phyloP scores from a whole-genome alignment of 1,284 basidiomycete species.

The Sporisorium reilianum region DNA sequence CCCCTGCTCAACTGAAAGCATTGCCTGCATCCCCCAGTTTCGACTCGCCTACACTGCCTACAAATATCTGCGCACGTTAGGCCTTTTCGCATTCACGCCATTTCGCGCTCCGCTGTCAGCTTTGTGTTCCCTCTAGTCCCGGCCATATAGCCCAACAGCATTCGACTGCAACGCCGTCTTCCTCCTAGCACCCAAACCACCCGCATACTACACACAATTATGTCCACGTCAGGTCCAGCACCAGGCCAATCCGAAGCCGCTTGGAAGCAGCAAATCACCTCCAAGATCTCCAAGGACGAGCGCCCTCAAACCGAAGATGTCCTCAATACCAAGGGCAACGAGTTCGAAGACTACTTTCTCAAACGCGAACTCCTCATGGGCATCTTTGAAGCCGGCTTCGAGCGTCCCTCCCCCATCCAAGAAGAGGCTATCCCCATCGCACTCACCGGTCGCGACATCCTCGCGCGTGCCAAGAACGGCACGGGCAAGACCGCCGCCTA shows the following conservation, averaged over 20 bases:
- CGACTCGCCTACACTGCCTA: constrained; percentile 30
- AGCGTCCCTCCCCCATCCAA: constrained; percentile 96
- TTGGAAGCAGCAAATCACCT: constrained; percentile 57
- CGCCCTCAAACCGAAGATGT: constrained; percentile 69
- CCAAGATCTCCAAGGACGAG: constrained; percentile 58
- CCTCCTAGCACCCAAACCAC: neutral
- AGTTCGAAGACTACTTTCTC: constrained; percentile 69
- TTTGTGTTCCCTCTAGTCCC: neutral
- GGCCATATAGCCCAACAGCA: too few relatives aligned
- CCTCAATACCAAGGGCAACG: constrained; percentile 68
- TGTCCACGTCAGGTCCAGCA: constrained; percentile 59
- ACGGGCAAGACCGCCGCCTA: constrained; percentile 91
- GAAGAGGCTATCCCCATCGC: constrained; percentile 80
- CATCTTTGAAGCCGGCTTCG: constrained; percentile 75
- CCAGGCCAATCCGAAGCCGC: constrained; percentile 57
- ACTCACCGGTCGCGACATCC: constrained; percentile 77
- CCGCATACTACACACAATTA: constrained; percentile 31
- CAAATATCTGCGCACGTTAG: constrained; percentile 48
- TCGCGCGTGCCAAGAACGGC: constrained; percentile 77
- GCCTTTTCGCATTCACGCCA: constrained; percentile 1
- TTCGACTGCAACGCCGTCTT: neutral
- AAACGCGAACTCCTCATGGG: constrained; percentile 70
- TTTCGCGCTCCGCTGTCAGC: neutral
- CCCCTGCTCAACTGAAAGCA: too few relatives aligned
- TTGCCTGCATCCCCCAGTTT: too few relatives aligned